Evolutionary conservation across 495 filamentous ascomycete genomes (phyloP).

Genomic region (Trichoderma gamsii): DNA sequence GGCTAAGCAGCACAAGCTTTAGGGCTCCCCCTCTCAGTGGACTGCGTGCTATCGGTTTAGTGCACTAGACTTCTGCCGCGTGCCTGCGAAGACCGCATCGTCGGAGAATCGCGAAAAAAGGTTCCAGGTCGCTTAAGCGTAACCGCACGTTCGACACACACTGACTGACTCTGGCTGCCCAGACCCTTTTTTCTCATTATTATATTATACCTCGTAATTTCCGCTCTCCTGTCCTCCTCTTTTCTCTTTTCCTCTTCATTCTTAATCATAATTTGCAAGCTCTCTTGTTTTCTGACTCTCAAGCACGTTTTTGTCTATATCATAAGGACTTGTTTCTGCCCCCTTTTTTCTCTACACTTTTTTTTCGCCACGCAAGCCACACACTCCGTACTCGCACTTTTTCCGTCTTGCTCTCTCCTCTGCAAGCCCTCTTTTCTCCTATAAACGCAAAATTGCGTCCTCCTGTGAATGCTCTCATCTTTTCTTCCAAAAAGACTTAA

Average conservation of each 20-base stretch:
- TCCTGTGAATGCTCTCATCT: not conserved
- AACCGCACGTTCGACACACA: not conserved
- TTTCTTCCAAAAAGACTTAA: slow-evolving; percentile 12
- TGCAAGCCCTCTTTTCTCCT: not conserved
- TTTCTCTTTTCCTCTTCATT: not conserved
- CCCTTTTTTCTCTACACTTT: not conserved
- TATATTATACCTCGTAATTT: not conserved
- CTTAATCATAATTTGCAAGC: not conserved
- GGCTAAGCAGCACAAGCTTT: not conserved
- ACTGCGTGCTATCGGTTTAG: no score
- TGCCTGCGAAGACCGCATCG: no score
- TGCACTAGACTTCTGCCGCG: no score
- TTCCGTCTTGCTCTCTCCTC: not conserved
- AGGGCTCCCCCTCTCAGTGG: not conserved
- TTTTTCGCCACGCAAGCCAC: not conserved
- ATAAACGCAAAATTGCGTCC: not conserved
- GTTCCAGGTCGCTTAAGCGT: no score
- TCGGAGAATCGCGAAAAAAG: no score
- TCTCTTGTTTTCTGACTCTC: not conserved
- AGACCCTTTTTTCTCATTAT: not conserved
- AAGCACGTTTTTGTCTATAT: no score
- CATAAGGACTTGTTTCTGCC: not conserved
- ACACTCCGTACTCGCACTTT: not conserved
- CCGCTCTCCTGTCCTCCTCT: not conserved
- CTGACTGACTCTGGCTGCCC: not conserved